phyloP scores from a whole-genome alignment of 805 yeast genomes.

The Barnettozyma sucrosica region DNA sequence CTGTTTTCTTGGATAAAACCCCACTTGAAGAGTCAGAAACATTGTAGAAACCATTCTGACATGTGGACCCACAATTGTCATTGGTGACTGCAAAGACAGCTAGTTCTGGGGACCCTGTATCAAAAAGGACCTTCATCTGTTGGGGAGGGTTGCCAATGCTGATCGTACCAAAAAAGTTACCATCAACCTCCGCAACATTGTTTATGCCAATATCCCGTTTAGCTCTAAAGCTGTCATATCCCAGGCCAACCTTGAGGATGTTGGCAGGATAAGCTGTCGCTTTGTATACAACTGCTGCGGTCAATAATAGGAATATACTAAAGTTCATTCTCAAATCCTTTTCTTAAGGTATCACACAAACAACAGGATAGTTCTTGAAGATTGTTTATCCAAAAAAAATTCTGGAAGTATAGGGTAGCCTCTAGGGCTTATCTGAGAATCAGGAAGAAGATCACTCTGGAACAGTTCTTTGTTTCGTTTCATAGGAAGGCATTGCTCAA shows the following conservation, averaged over 20 bases:
- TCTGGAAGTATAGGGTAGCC: neutral
- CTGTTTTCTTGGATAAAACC: constrained; percentile 4
- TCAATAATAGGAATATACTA: neutral
- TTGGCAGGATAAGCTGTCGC: neutral
- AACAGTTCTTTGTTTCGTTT: neutral
- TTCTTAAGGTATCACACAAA: too few species aligned
- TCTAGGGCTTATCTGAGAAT: neutral
- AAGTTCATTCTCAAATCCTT: neutral
- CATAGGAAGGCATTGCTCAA: neutral
- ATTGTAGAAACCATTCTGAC: constrained; percentile 1
- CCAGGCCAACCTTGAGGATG: neutral
- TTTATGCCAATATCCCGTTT: neutral
- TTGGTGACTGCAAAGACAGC: constrained; percentile 2
- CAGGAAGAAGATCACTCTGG: neutral
- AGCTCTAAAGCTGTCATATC: neutral
- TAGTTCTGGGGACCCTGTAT: constrained; percentile 18
- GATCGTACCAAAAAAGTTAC: constrained; percentile 1
- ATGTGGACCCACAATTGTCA: constrained; percentile 2
- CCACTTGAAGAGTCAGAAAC: constrained; percentile 6
- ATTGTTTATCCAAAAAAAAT: neutral
- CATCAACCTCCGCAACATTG: neutral
- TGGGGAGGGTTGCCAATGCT: constrained; percentile 17
- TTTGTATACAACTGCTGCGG: neutral
- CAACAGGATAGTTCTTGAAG: neutral
- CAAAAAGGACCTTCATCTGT: constrained; percentile 9